Conservation (phyloP, 306 rosid genomes). For the Alnus glutinosa region DNA sequence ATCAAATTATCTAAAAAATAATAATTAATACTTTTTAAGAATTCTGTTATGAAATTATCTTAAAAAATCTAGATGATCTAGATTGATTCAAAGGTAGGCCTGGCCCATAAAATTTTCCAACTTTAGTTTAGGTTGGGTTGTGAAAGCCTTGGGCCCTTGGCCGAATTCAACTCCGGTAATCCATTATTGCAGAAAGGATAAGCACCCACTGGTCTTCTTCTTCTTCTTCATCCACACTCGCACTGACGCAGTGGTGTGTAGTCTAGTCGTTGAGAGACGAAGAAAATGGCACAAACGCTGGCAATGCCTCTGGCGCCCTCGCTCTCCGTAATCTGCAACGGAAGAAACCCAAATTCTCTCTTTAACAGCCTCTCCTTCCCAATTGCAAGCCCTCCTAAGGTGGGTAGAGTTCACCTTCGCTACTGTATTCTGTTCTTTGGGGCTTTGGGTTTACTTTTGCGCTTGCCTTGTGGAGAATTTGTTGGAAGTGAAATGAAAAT, state of each 20-base stretch:
- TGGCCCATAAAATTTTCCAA: background rate
- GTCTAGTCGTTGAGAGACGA: background rate
- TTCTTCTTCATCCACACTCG: slow-evolving; percentile 23
- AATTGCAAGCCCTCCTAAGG: slow-evolving; percentile 46
- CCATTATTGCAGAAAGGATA: background rate
- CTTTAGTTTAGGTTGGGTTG: background rate
- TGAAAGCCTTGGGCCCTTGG: background rate
- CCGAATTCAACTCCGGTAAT: background rate
- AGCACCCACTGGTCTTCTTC: slow-evolving; percentile 14
- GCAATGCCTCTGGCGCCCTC: slow-evolving; percentile 80
- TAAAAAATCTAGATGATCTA: too few species aligned
- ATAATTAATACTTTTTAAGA: too few species aligned
- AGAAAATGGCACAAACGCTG: slow-evolving; percentile 69
- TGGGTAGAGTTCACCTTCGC: slow-evolving; percentile 9
- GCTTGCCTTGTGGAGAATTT: background rate
- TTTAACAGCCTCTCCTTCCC: slow-evolving; percentile 50
- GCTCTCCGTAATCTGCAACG: slow-evolving; percentile 55
- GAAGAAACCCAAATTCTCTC: slow-evolving; percentile 32
- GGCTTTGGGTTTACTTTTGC: background rate
- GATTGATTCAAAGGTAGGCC: background rate
- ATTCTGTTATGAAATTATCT: too few species aligned
- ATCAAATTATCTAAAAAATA: too few species aligned
- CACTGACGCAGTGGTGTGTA: background rate
- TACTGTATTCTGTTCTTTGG: background rate
- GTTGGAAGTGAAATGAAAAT: background rate